A percentile compares a stretch with the other conserved stretches of the same genome.
Evolutionary conservation across 495 filamentous ascomycete genomes (phyloP).

Genomic region (Neurospora sp.): DNA sequence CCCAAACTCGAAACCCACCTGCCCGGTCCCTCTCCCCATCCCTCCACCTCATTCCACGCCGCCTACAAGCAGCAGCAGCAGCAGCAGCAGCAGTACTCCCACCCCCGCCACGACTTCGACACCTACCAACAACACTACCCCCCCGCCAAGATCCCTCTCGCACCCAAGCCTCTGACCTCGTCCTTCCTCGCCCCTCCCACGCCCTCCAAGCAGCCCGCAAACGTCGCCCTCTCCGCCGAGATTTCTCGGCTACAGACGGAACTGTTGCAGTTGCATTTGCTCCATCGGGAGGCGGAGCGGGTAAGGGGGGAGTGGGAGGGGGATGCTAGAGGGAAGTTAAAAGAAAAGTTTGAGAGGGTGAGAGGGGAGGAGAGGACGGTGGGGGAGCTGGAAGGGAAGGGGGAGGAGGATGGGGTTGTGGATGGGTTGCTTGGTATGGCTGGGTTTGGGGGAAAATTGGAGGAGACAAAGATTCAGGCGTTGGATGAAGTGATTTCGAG

Average conservation of each 20-base stretch:
- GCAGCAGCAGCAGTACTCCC: slow-evolving; percentile 3
- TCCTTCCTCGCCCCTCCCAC: slow-evolving; percentile 42
- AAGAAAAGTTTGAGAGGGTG: slow-evolving; percentile 29
- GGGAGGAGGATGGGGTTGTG: slow-evolving; percentile 11
- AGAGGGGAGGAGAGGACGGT: slow-evolving; percentile 24
- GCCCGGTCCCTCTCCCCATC: neutral
- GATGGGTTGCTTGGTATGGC: slow-evolving; percentile 6
- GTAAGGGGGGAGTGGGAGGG: slow-evolving; percentile 33
- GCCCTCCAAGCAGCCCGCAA: slow-evolving; percentile 42
- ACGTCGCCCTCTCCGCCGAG: slow-evolving; percentile 48
- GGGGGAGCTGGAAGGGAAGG: slow-evolving; percentile 13
- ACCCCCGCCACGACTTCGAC: slow-evolving; percentile 44
- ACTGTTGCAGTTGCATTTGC: slow-evolving; percentile 59
- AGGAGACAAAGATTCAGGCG: slow-evolving; percentile 36
- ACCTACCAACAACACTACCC: slow-evolving; percentile 63
- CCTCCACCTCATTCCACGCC: neutral
- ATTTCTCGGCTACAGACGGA: slow-evolving; percentile 57
- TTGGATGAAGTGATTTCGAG: slow-evolving; percentile 42
- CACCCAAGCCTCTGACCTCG: slow-evolving; percentile 47
- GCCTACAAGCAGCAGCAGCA: neutral
- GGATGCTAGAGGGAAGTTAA: slow-evolving; percentile 35
- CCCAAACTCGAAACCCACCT: slow-evolving; percentile 9
- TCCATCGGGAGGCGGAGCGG: slow-evolving; percentile 42
- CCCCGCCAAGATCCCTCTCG: slow-evolving; percentile 45
- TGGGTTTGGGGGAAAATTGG: slow-evolving; percentile 16